These are phyloP conservation scores for Thermothielavioides terrestris DNA, from an alignment of 495 filamentous ascomycete species.

Conservation along the genomic window DNA sequence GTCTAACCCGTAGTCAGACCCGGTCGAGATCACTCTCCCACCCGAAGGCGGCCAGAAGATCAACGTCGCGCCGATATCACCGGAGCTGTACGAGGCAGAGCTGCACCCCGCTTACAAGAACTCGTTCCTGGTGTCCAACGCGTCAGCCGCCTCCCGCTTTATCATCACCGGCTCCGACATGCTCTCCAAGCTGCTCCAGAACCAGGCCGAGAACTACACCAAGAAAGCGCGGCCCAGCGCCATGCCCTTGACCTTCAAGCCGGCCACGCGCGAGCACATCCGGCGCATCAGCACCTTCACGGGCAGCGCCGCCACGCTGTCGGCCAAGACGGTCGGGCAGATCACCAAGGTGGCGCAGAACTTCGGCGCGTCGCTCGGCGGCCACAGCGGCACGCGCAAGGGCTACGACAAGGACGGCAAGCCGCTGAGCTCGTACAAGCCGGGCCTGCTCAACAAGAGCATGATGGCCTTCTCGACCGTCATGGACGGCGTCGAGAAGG, in stretches of 20 bases:
- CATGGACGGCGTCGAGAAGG: conserved; percentile 84
- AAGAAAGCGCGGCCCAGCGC: conserved; percentile 63
- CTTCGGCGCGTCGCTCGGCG: conserved; percentile 64
- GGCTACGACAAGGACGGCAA: conserved; percentile 56
- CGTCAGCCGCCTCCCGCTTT: conserved; percentile 80
- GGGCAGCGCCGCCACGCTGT: conserved; percentile 63
- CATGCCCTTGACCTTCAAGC: conserved; percentile 80
- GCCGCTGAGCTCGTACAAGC: conserved; percentile 62
- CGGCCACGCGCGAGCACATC: conserved; percentile 73
- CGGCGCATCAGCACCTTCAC: conserved; percentile 80
- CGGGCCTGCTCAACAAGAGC: conserved; percentile 85
- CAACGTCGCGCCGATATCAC: conserved; percentile 63
- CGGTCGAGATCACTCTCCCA: conserved; percentile 83
- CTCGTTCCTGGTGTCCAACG: conserved; percentile 79
- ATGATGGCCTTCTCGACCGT: conserved; percentile 95
- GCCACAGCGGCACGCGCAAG: conserved; percentile 45
- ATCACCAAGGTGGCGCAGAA: conserved; percentile 79
- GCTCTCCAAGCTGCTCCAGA: conserved; percentile 65
- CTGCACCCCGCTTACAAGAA: conserved; percentile 83
- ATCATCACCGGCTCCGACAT: conserved; percentile 80
- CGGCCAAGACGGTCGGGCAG: conserved; percentile 76
- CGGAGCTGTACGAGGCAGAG: conserved; percentile 71
- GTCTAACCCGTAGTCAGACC: conserved; percentile 46
- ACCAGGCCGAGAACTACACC: conserved; percentile 71
- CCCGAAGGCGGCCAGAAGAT: conserved; percentile 61